Evolutionary conservation across 2,329 filamentous ascomycete species (phyloP).

Genomic region (Didymellaceae sp.): DNA sequence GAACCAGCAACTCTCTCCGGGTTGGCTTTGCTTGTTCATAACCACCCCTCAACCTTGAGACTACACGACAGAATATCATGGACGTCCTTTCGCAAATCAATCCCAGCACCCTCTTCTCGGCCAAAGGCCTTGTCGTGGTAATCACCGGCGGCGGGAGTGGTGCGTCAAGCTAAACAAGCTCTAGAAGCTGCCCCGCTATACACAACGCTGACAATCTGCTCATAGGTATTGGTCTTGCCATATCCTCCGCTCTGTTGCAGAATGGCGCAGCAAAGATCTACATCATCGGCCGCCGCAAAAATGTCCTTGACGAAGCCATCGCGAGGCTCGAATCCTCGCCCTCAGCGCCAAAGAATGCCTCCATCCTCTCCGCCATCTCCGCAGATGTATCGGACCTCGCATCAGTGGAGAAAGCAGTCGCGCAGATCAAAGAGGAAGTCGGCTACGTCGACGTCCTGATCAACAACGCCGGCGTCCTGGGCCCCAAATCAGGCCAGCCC

Average conservation of each 20-base stretch:
- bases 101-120: slow-evolving; percentile 48
- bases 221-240: slow-evolving; percentile 50
- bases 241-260: slow-evolving; percentile 52
- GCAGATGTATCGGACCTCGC: slow-evolving; percentile 53
- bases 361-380: slow-evolving; percentile 49
- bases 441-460: slow-evolving; percentile 60
- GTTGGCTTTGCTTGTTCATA: neutral
- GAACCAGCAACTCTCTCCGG: slow-evolving; percentile 12
- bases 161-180: slow-evolving; percentile 31
- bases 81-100: slow-evolving; percentile 44
- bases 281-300: slow-evolving; percentile 53
- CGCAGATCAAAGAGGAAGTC: slow-evolving; percentile 50
- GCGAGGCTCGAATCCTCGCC: slow-evolving; percentile 43
- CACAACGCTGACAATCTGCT: slow-evolving; percentile 13
- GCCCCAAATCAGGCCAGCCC: slow-evolving; percentile 51
- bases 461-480: slow-evolving; percentile 59
- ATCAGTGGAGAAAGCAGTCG: slow-evolving; percentile 51
- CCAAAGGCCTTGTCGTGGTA: slow-evolving; percentile 49
- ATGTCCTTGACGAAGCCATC: slow-evolving; percentile 52
- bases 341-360: slow-evolving; percentile 25
- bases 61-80: slow-evolving; percentile 33
- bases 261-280: slow-evolving; percentile 53
- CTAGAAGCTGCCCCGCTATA: slow-evolving; percentile 36
- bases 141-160: slow-evolving; percentile 53
- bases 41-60: neutral